Conservation (phyloP, 257 asterid genomes). For the Phtheirospermum japonicum region DNA sequence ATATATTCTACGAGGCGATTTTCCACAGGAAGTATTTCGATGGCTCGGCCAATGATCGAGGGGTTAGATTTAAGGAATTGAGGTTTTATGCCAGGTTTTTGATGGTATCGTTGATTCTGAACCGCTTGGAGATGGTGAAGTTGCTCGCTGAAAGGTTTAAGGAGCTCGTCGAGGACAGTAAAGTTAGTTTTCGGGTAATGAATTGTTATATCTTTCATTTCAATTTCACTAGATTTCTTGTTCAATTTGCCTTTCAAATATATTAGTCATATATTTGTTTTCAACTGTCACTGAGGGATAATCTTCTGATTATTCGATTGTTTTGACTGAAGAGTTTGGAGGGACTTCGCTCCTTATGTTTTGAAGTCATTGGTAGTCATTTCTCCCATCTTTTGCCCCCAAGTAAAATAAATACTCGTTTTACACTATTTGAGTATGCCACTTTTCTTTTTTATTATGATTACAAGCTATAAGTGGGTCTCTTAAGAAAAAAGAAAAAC, state of each 20-base stretch:
- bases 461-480: constrained; percentile 7
- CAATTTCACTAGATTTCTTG: background rate
- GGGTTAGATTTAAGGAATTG: constrained; percentile 87
- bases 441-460: background rate
- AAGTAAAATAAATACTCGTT: background rate
- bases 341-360: constrained; percentile 7
- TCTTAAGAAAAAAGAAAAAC: background rate
- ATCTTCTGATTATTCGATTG: background rate
- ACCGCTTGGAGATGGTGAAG: constrained; percentile 71
- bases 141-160: constrained; percentile 65
- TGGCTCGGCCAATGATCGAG: constrained; percentile 73
- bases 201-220: background rate
- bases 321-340: constrained; percentile 7
- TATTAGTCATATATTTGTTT: background rate
- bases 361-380: constrained; percentile 4
- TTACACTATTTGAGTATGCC: background rate
- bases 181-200: constrained; percentile 72
- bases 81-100: constrained; percentile 91
- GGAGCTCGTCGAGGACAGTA: constrained; percentile 82
- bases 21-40: constrained; percentile 71
- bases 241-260: background rate
- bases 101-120: constrained; percentile 79
- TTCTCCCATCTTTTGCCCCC: constrained; percentile 8
- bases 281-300: background rate
- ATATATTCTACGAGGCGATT: constrained; percentile 92